Evolutionary conservation across 768 basidiomycete genomes (phyloP), one percentile per base, ranked within the genome.

Genomic region (Xerocomellus intermedius): DNA sequence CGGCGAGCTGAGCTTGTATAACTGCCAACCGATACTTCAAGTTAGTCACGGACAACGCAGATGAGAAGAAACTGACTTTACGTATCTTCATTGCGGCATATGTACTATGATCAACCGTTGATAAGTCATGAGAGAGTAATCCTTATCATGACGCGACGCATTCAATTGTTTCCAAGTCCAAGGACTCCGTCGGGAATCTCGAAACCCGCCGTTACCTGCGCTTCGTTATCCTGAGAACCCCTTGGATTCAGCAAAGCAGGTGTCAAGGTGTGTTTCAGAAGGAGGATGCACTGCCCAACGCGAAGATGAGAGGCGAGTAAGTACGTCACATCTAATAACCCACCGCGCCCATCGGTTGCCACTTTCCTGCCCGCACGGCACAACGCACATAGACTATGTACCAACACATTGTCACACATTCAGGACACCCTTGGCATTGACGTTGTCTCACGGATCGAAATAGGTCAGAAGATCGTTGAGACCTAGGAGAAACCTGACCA

Each of bases 201-300:
- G 46, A 58, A 39, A 24, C 26, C 28, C 8, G 22, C 53, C 41
- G 7, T 28, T 22, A 5, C 9, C 3, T 28, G 36, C 30, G 30
- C n/a, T 8, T 37, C 14, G 41, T 44, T 24, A 28, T 24, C 54
- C n/a, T 26, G 45, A 50, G 52, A 47, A 60, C 39, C 17, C 22
- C 14, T 16, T n/a, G 9, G 24, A 21, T 9, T 24, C 51, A 19
- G 17, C 14, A 46, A 33, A 32, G 33, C 42, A 60, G 48, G 19
- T 46, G 43, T 52, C 61, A 39, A 22, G 28, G 38, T 9, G 24
- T 21, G 60, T 60, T 52, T 64, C 57, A 49, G 37, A 46, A 28
- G 32, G 13, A 43, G 19, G 28, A 5, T 19, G 33, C 33, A 30
- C 45, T 13, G 35, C 50, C 50, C 30, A 17, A 9, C 7, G 36